Evolutionary conservation across 2,329 filamentous ascomycete genomes (phyloP).

Genomic region (Calonectria fujianensis): DNA sequence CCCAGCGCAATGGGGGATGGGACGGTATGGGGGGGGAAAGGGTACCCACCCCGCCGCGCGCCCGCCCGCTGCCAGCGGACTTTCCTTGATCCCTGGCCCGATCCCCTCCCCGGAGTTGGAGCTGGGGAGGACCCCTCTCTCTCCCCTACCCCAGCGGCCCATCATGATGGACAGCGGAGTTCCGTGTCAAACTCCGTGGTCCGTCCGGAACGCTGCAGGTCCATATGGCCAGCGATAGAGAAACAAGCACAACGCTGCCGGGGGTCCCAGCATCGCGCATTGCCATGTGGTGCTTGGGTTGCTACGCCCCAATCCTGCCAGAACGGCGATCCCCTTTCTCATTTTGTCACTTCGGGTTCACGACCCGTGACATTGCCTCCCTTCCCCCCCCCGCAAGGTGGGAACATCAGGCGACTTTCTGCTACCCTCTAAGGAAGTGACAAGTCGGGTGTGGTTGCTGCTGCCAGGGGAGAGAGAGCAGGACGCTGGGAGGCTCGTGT

Average conservation of each 20-base stretch:
- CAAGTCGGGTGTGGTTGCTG: not conserved
- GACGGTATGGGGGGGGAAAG: no score
- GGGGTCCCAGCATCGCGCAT: not conserved
- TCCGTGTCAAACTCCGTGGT: slow-evolving; percentile 16
- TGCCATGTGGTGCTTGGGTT: slow-evolving; percentile 23
- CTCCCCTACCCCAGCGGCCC: not conserved
- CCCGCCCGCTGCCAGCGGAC: slow-evolving; percentile 3
- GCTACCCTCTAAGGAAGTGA: slow-evolving; percentile 3
- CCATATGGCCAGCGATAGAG: not conserved
- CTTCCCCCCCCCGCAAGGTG: slow-evolving; percentile 3
- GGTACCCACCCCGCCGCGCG: not conserved
- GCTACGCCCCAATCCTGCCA: slow-evolving; percentile 21
- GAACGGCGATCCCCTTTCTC: slow-evolving; percentile 29
- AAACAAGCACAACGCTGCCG: slow-evolving; percentile 1
- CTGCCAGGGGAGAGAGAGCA: not conserved
- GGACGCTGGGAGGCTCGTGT: slow-evolving; percentile 32
- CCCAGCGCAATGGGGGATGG: no score
- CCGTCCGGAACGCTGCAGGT: not conserved
- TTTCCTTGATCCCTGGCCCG: slow-evolving; percentile 11
- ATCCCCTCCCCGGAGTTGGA: slow-evolving; percentile 12
- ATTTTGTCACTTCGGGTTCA: slow-evolving; percentile 31
- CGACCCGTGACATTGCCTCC: not conserved
- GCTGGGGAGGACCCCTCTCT: not conserved
- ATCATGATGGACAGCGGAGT: not conserved
- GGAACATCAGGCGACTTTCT: slow-evolving; percentile 40